Evolutionary conservation across 306 rosid genomes (phyloP), one percentile per base, ranked within the genome.

Genomic region (Canavalia gladiata): DNA sequence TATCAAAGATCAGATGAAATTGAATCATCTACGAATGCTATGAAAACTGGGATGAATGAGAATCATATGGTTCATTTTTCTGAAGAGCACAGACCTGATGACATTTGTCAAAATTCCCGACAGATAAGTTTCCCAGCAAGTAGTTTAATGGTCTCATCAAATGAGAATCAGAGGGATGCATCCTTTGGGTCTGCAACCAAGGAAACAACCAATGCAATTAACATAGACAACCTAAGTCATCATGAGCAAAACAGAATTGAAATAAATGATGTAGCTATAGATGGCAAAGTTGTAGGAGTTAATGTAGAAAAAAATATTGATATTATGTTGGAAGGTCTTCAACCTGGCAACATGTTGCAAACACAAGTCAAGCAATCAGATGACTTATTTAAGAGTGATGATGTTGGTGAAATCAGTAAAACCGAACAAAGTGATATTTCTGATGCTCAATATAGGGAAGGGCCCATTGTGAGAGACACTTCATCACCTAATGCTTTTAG

Each of bases 21-120:
- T 45, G 87, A 66, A n/a, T 50, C 51, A n/a, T 46, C 86, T 71
- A 64, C 58, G 60, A 85, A 86, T 63, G 73, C 54, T 72, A 33
- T 75, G 78, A 31, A 65, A 72, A 33, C 86, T 83, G 82, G 60
- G 77, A 39, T 50, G n/a, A 74, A 51, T 33, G 87, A 86, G 69
- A 76, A 28, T 82, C 37, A 7, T 35, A 49, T 46, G 6, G 75
- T 64, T 31, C 49, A 57, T 59, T 45, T 68, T 79, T 79, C 84
- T 63, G 88, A 80, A 83, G 89, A 80, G 69, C 77, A 47, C 1
- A 90, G 65, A 47, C 46, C 85, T 69, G 56, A 56, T 72, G 89
- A 70, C 72, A 41, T 4, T 63, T 28, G 8, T 34, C 62, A 68
- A 37, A 66, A 73, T 73, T 80, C 79, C 7, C 79, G 55, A 50